A percentile compares a stretch with the other conserved stretches of the same genome.
Conservation (phyloP, 1,284 basidiomycete genomes). For the Papiliotrema flavescens region DNA sequence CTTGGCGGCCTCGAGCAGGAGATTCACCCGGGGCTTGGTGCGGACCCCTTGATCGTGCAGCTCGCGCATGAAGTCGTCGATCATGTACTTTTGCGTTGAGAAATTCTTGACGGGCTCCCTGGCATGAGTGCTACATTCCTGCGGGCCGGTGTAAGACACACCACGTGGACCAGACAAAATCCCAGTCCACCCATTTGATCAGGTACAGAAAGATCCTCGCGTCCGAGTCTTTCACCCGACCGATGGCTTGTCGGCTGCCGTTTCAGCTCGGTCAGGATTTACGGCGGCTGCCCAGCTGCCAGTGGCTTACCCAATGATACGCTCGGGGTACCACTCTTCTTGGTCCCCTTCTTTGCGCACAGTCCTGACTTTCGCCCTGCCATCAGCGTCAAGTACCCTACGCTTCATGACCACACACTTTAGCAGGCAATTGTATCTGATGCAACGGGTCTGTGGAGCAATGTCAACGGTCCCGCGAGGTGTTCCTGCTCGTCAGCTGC, state of each 20-base stretch:
- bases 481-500: background rate
- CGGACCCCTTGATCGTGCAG: background rate
- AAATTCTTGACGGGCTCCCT: slow-evolving; percentile 4
- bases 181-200: slow-evolving; percentile 5
- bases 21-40: background rate
- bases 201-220: slow-evolving; percentile 2
- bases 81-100: background rate
- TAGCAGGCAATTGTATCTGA: slow-evolving; percentile 1
- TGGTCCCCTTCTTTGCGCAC: slow-evolving; percentile 1
- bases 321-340: background rate
- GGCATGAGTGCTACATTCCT: background rate
- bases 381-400: background rate
- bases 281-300: too few relatives aligned
- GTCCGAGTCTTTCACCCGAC: background rate
- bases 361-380: background rate
- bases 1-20: background rate
- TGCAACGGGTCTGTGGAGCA: background rate
- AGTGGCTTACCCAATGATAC: slow-evolving; percentile 5
- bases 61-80: background rate
- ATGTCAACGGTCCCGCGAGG: background rate
- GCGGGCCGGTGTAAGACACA: slow-evolving; percentile 1
- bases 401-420: background rate
- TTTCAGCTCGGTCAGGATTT: too few relatives aligned
- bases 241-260: background rate
- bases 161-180: slow-evolving; percentile 18